Base-by-base conservation (phyloP, 441 rosid species). In the Eruca vesicaria region DNA sequence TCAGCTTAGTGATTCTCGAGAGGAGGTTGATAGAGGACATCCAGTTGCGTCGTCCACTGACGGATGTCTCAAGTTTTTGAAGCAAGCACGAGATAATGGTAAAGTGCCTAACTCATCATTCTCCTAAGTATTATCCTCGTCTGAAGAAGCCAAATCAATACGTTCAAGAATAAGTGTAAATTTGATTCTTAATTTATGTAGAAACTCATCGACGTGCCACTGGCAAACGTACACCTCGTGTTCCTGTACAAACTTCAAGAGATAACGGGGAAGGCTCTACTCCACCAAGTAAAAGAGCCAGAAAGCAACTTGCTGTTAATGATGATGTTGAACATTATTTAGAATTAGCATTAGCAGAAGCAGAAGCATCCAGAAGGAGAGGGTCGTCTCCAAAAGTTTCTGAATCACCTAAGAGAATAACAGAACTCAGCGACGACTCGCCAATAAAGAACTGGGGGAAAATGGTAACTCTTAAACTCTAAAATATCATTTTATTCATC, bases 211-310 rank as follows among this genome's bases (percentile, higher is more conserved):
- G 85, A 71, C 93, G 84, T 87, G 94, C 87, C 65, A 97, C 91
- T 66, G 86, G 96, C 71, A 96, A 89, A 85, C 91, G 99, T 85
- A 96, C 99, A 31, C 99, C 99, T 76, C 92, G 97, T 7, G 12
- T 91, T 53, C 94, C 97, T 67, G 91, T 96, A 78, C 80, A 89
- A 62, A 76, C 79, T 72, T 72, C 81, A 65, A 20, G 81, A 80
- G 90, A 86, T 62, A 84, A 72, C 31, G 78, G 71, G 68, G 85
- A 84, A 58, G 86, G 78, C 85, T 68, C 68, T 72, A 75, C 69
- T 80, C 81, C 81, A 45, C 80, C 68, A 32, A 85, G 72, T 74
- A 87, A 78, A 75, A 83, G 81, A 80, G 84, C 72, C n/a, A 85
- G 80, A 76, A 89, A 82, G 81, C 80, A 73, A 28, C 76, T 61